Evolutionary conservation across 2,329 filamentous ascomycete genomes (phyloP), one percentile per base, ranked within the genome.

Genomic region (Fusarium anthophilum): DNA sequence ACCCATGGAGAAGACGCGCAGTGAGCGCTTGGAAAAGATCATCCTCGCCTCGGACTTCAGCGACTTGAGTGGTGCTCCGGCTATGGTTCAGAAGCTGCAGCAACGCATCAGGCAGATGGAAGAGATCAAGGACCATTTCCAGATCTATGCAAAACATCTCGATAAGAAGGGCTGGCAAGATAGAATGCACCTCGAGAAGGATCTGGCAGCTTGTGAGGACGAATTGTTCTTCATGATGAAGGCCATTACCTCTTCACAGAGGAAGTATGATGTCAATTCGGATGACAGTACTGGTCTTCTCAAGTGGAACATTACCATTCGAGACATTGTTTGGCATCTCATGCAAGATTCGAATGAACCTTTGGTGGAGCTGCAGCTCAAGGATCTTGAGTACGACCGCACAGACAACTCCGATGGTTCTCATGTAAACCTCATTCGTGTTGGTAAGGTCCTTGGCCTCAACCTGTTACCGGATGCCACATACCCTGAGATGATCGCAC

Each of bases 221-320:
- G 97, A 99, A 82, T 84, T 99, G 14, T 99, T 99, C 87, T 99
- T 99, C 84, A 93, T 99, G 86, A 98, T 99, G 96, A 98, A 99
- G 79, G 97, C 96, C 44, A 99, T 99, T 80, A 99, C 96, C 4
- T 97, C 95, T 6, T 97, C 96, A 10, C 96, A 99, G 82, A 89
- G 95, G 68, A 96, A 95, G 80, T 91, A 91, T 72, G 94, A 97
- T 89, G 77, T 78, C 53, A 87, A 90, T 56, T 90, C 91, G 39
- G 68, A 66, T 12, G 90, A 94, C 72, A 92, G 91, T 64, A 95
- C 90, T 68, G 95, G 95, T 11, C 86, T 98, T 45, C 83, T 99
- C 61, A 92, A 94, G 77, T 98, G 96, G 93, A 96, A 94, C 80
- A 94, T 99, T 67, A 93, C 94, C n/a, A 95, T 95, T 5, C 92